Percentiles rank a stretch among this genome's conserved stretches.
Conservation (phyloP, 2,329 filamentous ascomycete species). For the Cytospora paraplurivora region DNA sequence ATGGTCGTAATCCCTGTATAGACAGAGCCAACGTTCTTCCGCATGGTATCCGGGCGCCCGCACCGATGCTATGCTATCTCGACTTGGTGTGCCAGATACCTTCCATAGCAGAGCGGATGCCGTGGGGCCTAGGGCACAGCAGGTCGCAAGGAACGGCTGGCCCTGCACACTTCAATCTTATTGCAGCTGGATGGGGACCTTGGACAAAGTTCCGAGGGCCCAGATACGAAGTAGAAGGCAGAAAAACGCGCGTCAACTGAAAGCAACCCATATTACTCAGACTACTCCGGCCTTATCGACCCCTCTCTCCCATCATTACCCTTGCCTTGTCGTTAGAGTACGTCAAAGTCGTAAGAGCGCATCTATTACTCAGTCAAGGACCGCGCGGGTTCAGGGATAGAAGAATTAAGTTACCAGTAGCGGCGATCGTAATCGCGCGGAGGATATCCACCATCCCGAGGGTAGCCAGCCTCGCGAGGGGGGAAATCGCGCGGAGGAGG, state of each 20-base stretch:
- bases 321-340: constrained; percentile 20
- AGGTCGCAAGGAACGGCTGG: neutral
- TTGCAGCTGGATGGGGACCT: neutral
- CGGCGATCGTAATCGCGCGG: constrained; percentile 49
- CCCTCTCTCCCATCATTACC: constrained; percentile 21
- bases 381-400: constrained; percentile 29
- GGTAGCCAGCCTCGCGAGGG: constrained; percentile 54
- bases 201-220: neutral
- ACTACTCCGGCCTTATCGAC: neutral
- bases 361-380: constrained; percentile 31
- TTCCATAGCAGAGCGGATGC: neutral
- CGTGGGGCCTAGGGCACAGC: neutral
- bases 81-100: neutral
- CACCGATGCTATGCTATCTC: neutral
- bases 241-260: constrained; percentile 4
- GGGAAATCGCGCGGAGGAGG: constrained; percentile 53
- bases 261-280: constrained; percentile 12
- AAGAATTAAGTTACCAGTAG: constrained; percentile 47
- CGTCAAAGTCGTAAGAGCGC: constrained; percentile 14
- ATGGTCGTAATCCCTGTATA: neutral
- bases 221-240: neutral
- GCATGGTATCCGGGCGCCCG: neutral
- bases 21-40: neutral
- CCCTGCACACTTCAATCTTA: neutral
- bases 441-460: constrained; percentile 50